Conservation (phyloP, 495 filamentous ascomycete species). For the Lasiosphaeriaceae sp. region DNA sequence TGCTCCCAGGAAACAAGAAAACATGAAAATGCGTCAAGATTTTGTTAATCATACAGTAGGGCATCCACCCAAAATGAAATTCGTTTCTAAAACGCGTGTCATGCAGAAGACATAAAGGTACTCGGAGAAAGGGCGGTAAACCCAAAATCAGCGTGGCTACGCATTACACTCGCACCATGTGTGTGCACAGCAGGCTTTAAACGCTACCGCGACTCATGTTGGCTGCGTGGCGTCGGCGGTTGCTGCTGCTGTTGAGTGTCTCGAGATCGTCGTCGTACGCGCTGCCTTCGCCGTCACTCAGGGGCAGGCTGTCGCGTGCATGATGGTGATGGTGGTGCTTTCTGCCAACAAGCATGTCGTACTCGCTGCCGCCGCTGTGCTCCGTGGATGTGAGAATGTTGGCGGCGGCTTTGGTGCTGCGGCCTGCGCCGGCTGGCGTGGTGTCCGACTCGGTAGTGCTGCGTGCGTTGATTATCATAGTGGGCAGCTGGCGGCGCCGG, state of each 20-base stretch:
- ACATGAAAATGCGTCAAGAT: no score
- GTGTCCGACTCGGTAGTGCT: constrained; percentile 35
- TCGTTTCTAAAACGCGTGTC: no score
- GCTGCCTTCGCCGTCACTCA: constrained; percentile 39
- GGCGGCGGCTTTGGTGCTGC: constrained; percentile 15
- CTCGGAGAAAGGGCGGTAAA: background rate
- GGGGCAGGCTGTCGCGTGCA: constrained; percentile 10
- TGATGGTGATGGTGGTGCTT: constrained; percentile 6
- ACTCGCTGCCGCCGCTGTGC: constrained; percentile 19
- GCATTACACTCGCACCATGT: background rate
- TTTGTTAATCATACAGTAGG: no score
- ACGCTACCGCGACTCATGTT: constrained; percentile 22
- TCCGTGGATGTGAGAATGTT: constrained; percentile 21
- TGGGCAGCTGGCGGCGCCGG: constrained; percentile 70
- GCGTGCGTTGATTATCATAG: constrained; percentile 52
- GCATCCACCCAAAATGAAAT: no score
- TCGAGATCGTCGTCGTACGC: constrained; percentile 33
- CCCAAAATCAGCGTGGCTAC: background rate
- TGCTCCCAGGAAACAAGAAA: no score
- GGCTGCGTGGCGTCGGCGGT: constrained; percentile 8
- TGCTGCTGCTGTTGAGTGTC: constrained; percentile 1
- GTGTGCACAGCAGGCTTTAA: background rate
- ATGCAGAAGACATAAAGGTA: no score
- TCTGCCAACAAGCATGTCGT: constrained; percentile 20
- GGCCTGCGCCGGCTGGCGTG: constrained; percentile 12